Evolutionary conservation across 208 protist genomes (phyloP), one percentile per base, ranked within the genome.

Genomic region (Tritrichomonas foetus): DNA sequence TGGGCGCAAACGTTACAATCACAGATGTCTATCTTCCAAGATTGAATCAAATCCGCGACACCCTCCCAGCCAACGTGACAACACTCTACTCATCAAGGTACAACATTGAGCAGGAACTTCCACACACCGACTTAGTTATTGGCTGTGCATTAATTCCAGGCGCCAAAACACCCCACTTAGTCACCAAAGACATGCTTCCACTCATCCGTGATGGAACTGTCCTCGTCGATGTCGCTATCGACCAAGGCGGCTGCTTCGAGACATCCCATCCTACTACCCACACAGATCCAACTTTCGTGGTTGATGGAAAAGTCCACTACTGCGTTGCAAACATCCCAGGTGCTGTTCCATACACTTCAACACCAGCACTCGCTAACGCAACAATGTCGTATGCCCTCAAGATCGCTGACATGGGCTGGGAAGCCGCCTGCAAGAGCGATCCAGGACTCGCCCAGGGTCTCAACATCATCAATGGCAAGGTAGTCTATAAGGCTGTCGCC

Each of bases 271-370:
- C 89, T 66, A 93, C 89, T 50, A n/a, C 89, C 9, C 89, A 93
- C 89, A 49, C 36, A 20, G 47, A 93, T 41, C 89, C 89, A 74
- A 93, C 16, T 9, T 93, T 75, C 89, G 50, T 64, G 1, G 36
- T 55, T 39, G 89, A 93, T 14, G 89, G 47, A 9, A 74, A 75
- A 39, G 89, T 93, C 9, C 47, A 64, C 47, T 93, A 93, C 47
- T 93, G 89, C 47, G 89, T 93, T 22, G 89, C 36, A 20, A 93
- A 93, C 47, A 93, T 93, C 64, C 89, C 89, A 74, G 89, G 89
- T 50, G 89, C 89, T 50, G 89, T 93, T 47, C 89, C 89, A 49
- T 49, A 44, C 47, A 93, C 89, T 49, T 93, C 89, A 41, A 93
- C 89, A 49, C 66, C 66, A 69, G 89, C 89, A 49, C 89, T 93